Base-by-base conservation (phyloP, 2,329 filamentous ascomycete genomes). In the Plectosphaerella cucumerina region DNA sequence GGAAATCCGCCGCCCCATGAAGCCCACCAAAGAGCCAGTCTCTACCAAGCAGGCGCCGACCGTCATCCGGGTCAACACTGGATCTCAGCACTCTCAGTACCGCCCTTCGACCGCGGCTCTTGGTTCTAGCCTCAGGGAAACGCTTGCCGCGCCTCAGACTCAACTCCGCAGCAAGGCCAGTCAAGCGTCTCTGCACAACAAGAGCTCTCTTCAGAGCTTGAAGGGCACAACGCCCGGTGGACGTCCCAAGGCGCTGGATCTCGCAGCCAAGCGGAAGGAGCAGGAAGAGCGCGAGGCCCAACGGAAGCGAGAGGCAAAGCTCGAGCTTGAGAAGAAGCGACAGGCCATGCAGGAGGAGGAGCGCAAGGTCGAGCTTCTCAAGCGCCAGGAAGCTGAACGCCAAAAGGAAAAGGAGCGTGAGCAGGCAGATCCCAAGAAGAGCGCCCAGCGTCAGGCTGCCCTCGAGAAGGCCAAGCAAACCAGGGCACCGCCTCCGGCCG, bases 231-330 rank as follows among this genome's bases (percentile, higher is more conserved):
- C 75, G 6, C 82, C 83, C n/a, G 76, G 74, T n/a, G 75, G 80
- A 2, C 83, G 85, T 48, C 80, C 85, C 0, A 89, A 87, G 64
- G 86, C 88, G 2, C 73, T 92, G 20, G 84, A 92, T 49, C 76
- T 87, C 45, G 89, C 87, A 3, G 87, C 89, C 37, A 86, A 85
- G 62, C 92, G 91, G 68, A 93, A 87, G 64, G 90, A 96, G 65
- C 86, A 85, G 64, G 91, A 96, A 60, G 90, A 95, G 63, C 83
- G 85, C 45, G 89, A 91, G 57, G 82, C 84, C 14, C 85, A 91
- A 60, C 83, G 86, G 47, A 93, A 90, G 62, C 85, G 86, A 9
- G 89, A 95, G 18, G 85, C 87, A 35, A 96, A 95, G 69, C 81
- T 85, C 15, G 89, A 95, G 60, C 73, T 88, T 33, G 90, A 96